phyloP scores from a whole-genome alignment of 129 eudicot species.

The Scalesia atractyloides region DNA sequence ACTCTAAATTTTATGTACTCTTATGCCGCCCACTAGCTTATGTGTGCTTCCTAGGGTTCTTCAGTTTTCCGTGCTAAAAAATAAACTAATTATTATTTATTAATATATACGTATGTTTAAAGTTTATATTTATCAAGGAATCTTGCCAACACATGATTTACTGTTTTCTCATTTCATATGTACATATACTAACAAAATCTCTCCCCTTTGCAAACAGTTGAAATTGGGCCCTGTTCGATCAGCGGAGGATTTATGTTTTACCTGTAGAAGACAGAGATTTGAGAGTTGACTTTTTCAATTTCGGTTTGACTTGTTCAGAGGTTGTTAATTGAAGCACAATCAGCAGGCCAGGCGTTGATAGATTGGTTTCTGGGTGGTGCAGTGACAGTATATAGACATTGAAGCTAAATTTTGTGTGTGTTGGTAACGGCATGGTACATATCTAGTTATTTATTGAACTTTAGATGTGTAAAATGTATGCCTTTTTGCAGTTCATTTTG shows the following conservation, averaged over 20 bases:
- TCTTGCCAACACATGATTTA: neutral
- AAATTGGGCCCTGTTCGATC: constrained; percentile 17
- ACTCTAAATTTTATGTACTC: neutral
- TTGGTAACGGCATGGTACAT: constrained; percentile 42
- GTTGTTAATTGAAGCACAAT: constrained; percentile 28
- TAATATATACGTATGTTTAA: neutral
- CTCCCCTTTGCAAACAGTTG: constrained; percentile 21
- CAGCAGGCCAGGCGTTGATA: constrained; percentile 11
- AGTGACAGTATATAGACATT: constrained; percentile 31
- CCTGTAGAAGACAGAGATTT: constrained; percentile 30
- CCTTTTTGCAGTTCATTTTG: constrained; percentile 15
- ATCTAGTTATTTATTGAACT: constrained; percentile 31
- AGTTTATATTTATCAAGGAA: no score
- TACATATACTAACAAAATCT: neutral
- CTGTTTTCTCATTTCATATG: neutral
- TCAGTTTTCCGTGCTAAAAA: neutral
- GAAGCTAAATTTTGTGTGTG: constrained; percentile 29
- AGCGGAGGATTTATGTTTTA: constrained; percentile 27
- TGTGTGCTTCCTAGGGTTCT: neutral
- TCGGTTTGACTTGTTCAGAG: constrained; percentile 16
- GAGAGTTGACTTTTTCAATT: constrained; percentile 20
- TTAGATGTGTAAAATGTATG: constrained; percentile 45
- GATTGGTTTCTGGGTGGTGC: constrained; percentile 28
- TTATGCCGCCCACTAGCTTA: neutral
- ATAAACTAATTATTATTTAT: neutral